These are phyloP conservation scores for Sordariomycetes sp. DNA, from an alignment of 2,329 filamentous ascomycete species.

Conservation along the genomic window DNA sequence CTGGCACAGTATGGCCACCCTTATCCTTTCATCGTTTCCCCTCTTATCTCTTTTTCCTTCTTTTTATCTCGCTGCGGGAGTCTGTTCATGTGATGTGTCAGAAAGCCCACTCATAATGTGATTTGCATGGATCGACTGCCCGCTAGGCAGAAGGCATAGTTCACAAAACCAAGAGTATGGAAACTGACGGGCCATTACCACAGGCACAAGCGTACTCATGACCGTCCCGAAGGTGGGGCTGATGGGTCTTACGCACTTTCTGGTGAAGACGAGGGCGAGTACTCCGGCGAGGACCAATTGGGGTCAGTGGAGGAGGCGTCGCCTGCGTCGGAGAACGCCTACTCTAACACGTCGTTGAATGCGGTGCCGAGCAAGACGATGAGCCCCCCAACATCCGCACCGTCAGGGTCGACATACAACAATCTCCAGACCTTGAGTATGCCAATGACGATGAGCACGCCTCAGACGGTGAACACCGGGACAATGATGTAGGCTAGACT, in stretches of 20 bases:
- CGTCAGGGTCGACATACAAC: slow-evolving; percentile 30
- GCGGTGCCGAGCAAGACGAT: slow-evolving; percentile 14
- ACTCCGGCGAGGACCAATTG: slow-evolving; percentile 70
- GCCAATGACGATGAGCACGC: slow-evolving; percentile 50
- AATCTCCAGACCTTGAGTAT: slow-evolving; percentile 48
- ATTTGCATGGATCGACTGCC: background rate
- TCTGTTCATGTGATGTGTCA: slow-evolving; percentile 10
- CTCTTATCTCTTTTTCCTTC: slow-evolving; percentile 15
- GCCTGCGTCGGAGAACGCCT: slow-evolving; percentile 55
- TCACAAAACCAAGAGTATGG: background rate
- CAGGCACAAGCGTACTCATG: slow-evolving; percentile 74
- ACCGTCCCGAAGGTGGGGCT: slow-evolving; percentile 42
- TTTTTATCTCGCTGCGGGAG: slow-evolving; percentile 16
- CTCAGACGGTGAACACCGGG: slow-evolving; percentile 29
- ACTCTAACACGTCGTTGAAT: slow-evolving; percentile 39
- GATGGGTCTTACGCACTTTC: slow-evolving; percentile 49
- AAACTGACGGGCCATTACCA: slow-evolving; percentile 10
- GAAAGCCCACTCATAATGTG: background rate
- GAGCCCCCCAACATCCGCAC: slow-evolving; percentile 10
- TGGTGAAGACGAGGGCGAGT: slow-evolving; percentile 78
- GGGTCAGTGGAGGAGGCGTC: slow-evolving; percentile 70
- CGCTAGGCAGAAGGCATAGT: background rate
- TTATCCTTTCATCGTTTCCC: slow-evolving; percentile 20
- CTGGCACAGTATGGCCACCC: slow-evolving; percentile 72
- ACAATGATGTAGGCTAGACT: slow-evolving; percentile 26